Evolutionary conservation across 306 rosid genomes (phyloP), one percentile per base, ranked within the genome.

Genomic region (Acacia confusa): DNA sequence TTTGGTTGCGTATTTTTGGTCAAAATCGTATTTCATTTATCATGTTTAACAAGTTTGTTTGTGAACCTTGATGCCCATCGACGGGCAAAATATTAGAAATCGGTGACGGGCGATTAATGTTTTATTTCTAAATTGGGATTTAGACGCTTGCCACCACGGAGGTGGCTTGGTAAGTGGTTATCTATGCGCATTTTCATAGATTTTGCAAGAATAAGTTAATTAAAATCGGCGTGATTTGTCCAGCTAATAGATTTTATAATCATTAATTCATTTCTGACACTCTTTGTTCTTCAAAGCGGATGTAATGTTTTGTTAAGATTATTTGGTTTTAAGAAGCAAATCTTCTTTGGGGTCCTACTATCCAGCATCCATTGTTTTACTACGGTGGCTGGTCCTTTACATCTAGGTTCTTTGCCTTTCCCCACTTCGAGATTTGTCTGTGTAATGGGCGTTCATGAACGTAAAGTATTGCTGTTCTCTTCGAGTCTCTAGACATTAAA

Each of bases 251-350:
- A 38, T 69, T 38, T 40, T 41, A 38, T 13, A 72, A 60, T 78
- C 40, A 13, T 25, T 58, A 78, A 32, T 64, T 32, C 58, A 30
- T 74, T 74, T 28, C 4, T 61, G 57, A 44, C 50, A 2, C 2
- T 78, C 24, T 60, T 68, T 72, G 71, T 80, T 71, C 50, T 64
- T 76, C 78, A 45, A 75, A 78, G 43, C 79, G 66, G 48, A 69
- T 78, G 79, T 82, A 74, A 68, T 27, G 40, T 34, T 66, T 63
- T 24, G 55, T 50, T 64, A 53, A 52, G 50, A 17, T 78, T 65
- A 28, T 70, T 70, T 70, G 79, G 43, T n/a, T 75, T 77, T 72
- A 48, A 64, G 36, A 53, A 69, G 66, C 28, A 41, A 75, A 71
- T 40, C 43, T 72, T 44, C 63, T 64, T 44, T 69, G 64, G 60